Evolutionary conservation across 2,329 filamentous ascomycete genomes (phyloP).

Genomic region (Ascochyta rabiei): DNA sequence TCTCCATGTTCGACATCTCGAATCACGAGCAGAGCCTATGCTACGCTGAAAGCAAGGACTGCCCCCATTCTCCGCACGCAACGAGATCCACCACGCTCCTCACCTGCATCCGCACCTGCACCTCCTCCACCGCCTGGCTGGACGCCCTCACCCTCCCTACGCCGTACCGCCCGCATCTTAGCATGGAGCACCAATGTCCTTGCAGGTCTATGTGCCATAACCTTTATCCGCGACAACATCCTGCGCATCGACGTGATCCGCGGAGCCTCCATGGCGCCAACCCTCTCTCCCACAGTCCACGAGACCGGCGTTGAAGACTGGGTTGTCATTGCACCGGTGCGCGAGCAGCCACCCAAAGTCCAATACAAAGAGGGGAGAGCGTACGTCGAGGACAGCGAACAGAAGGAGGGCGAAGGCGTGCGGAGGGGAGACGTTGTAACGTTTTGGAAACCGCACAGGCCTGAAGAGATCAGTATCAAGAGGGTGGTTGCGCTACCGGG

Average conservation of each 20-base stretch:
- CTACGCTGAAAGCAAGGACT: conserved; percentile 1
- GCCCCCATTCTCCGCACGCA: not conserved
- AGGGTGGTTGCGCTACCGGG: conserved; percentile 81
- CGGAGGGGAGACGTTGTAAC: conserved; percentile 53
- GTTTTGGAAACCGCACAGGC: conserved; percentile 65
- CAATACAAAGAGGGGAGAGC: conserved; percentile 11
- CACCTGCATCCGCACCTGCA: conserved; percentile 1
- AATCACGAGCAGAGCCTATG: conserved; percentile 2
- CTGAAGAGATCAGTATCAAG: conserved; percentile 76
- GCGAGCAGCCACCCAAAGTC: conserved; percentile 21
- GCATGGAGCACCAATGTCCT: conserved; percentile 23
- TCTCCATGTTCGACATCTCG: not conserved
- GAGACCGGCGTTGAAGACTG: conserved; percentile 48
- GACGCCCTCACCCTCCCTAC: conserved; percentile 10
- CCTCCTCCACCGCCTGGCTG: conserved; percentile 13
- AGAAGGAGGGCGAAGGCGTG: conserved; percentile 38
- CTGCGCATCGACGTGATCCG: conserved; percentile 46
- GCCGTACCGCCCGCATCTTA: conserved; percentile 16
- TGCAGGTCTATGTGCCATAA: conserved; percentile 20
- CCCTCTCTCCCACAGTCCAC: conserved; percentile 51
- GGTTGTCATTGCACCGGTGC: conserved; percentile 45
- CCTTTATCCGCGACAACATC: conserved; percentile 51
- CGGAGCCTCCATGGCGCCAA: conserved; percentile 55
- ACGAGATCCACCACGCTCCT: conserved; percentile 4
- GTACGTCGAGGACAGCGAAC: not conserved